Base-by-base conservation (phyloP, 1,284 basidiomycete species). In the Fomitopsis betulina region DNA sequence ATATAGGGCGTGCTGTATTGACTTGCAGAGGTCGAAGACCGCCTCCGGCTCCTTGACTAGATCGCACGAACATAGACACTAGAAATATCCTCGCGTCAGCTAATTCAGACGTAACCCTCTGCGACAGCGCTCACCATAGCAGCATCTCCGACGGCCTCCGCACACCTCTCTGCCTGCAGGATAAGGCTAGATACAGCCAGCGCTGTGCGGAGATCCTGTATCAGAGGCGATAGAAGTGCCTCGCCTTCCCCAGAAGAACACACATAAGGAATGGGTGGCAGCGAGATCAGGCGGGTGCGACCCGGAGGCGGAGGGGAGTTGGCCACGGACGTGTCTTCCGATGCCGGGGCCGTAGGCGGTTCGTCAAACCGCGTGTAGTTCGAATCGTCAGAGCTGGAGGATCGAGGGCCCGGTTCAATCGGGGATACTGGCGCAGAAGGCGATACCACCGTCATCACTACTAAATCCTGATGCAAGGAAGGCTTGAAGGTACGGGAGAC, bases 21-120 rank as follows among this genome's bases (percentile, higher is more conserved):
- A 49, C 38, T 65, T 60, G 57, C 63, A 64, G n/a, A 66, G 42
- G 8, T 40, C 45, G 19, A 53, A 57, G 51, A 67, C 64, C 23
- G 58, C 57, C 21, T 63, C 59, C 9, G 66, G 63, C 25, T 65
- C 62, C 17, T 55, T 59, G 8, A 66, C 54, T 12, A 67, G 57
- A 54, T 60, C 60, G 47, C 66, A 66, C 8, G 66, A 65, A 40
- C 63, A 59, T 33, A 67, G 54, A 0, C 61, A 63, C 66, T 67
- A 42, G 15, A 35, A n/a, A 19, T 6, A 40, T 23, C 10, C 2
- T n/a, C 38, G 13, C n/a, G 19, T 27, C 15, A 12, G 32, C 37
- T 3, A 7, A 19, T 19, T 50, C 7, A 10, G 15, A 15, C 3
- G 13, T 37, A 15, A 9, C 9, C 3, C 4, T 3, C 35, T 12